Evolutionary conservation across 345 rosid species (phyloP), one percentile per base, ranked within the genome.

Genomic region (Brassica cretica): DNA sequence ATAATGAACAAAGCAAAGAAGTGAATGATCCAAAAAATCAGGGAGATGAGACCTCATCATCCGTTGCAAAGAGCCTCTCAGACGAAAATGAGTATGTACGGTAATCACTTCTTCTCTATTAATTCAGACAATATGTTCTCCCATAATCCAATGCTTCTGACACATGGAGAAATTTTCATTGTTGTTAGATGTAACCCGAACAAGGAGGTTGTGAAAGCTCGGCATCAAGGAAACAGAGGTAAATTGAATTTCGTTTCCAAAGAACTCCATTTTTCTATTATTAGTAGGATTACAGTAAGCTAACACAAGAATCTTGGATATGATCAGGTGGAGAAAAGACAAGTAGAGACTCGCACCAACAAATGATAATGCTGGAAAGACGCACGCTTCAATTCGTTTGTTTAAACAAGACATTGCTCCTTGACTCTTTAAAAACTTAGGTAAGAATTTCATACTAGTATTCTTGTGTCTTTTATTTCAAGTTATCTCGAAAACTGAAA

Each of bases 311-410:
- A 8, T 62, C 65, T 68, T 71, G 65, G 51, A 35, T 35, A 18
- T 71, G 71, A 66, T 76, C 81, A 76, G 70, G 83, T 72, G 71
- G 82, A 60, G 76, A 79, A 69, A 66, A 58, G 8, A 51, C 27
- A 55, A 76, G 69, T 24, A 71, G 70, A 70, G 82, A 81, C 44
- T 76, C 85, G 77, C 81, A 81, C 63, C 70, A 82, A 37, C 79
- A 79, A 44, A 76, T 79, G 60, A 72, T 86, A 84, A 83, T 83
- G 88, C 81, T 85, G 33, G 88, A 86, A 82, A 79, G 85, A 77
- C 84, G 74, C 73, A 85, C 82, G 70, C 76, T 87, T 70, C 81
- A 88, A 76, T 78, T 85, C 68, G 81, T 83, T 65, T 83, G 87
- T 66, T 73, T 81, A 58, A 84, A 85, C 82, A 69, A 68, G 71